Conservation (phyloP, 2,329 filamentous ascomycete genomes). For the Nothopassalora personata region DNA sequence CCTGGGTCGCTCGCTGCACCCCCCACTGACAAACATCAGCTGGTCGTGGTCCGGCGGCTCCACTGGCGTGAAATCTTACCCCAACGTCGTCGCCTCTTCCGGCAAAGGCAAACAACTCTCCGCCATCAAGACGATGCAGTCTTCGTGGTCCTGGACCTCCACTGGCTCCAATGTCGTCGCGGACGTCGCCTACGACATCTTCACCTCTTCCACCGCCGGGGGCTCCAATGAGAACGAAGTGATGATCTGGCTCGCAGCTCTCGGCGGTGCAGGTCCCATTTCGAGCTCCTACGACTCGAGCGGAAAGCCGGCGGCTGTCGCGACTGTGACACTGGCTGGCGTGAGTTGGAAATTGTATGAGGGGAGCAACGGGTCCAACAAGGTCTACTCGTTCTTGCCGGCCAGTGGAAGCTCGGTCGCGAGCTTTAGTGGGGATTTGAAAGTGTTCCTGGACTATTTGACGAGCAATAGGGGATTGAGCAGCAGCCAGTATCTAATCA, state of each 20-base stretch:
- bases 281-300: conserved; percentile 46
- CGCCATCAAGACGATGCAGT: conserved; percentile 38
- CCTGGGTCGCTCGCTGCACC: neutral
- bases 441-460: conserved; percentile 55
- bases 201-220: conserved; percentile 47
- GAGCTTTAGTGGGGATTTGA: conserved; percentile 53
- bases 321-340: conserved; percentile 50
- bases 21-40: neutral
- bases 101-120: conserved; percentile 32
- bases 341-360: conserved; percentile 53
- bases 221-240: conserved; percentile 52
- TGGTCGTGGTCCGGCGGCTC: conserved; percentile 23
- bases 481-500: conserved; percentile 48
- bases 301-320: conserved; percentile 37
- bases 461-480: conserved; percentile 43
- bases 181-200: conserved; percentile 60
- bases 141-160: conserved; percentile 47
- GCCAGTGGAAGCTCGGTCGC: conserved; percentile 36
- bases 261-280: conserved; percentile 55
- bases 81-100: conserved; percentile 36
- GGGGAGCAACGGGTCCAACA: conserved; percentile 52
- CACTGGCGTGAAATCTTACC: conserved; percentile 38
- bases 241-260: conserved; percentile 59
- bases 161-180: conserved; percentile 46
- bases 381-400: conserved; percentile 57